These are phyloP conservation scores for Auricularia auricula-judae DNA, from an alignment of 768 basidiomycete genomes.

Conservation along the genomic window DNA sequence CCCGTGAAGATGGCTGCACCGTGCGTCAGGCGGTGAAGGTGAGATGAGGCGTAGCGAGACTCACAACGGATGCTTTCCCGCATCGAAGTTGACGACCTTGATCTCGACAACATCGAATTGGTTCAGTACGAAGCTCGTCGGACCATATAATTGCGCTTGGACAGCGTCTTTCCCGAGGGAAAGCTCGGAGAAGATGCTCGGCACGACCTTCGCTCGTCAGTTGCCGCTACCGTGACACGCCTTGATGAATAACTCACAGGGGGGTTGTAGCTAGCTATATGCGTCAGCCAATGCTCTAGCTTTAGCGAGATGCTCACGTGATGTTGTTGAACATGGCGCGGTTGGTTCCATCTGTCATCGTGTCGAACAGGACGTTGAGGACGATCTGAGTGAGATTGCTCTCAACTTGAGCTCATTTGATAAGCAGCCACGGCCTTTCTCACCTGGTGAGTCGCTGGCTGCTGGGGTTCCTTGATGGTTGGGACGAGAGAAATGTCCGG, in stretches of 20 bases:
- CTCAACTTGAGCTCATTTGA: too few species aligned
- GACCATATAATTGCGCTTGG: slow-evolving; percentile 63
- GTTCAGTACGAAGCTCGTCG: slow-evolving; percentile 61
- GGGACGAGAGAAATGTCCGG: slow-evolving; percentile 66
- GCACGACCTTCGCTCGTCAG: slow-evolving; percentile 39
- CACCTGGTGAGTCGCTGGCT: slow-evolving; percentile 33
- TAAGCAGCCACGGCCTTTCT: background rate
- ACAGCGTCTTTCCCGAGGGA: slow-evolving; percentile 69
- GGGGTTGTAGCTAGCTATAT: slow-evolving; percentile 31
- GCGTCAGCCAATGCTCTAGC: too few species aligned
- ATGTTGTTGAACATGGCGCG: slow-evolving; percentile 65
- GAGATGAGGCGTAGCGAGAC: slow-evolving; percentile 15
- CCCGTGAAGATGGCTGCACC: slow-evolving; percentile 75
- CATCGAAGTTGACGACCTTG: slow-evolving; percentile 26
- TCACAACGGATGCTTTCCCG: slow-evolving; percentile 76
- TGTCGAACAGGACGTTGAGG: slow-evolving; percentile 69
- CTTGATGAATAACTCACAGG: slow-evolving; percentile 23
- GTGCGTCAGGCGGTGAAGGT: background rate
- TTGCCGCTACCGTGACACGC: slow-evolving; percentile 13
- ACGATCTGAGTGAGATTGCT: slow-evolving; percentile 25
- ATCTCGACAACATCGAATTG: slow-evolving; percentile 48
- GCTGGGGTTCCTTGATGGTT: slow-evolving; percentile 32
- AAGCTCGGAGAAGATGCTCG: slow-evolving; percentile 64
- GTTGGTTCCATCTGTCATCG: slow-evolving; percentile 79
- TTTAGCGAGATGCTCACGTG: slow-evolving; percentile 18